Percentiles rank a stretch among this genome's conserved stretches.
Conservation (phyloP, 192 early-diverging fungal genomes). For the Cladochytrium replicatum region DNA sequence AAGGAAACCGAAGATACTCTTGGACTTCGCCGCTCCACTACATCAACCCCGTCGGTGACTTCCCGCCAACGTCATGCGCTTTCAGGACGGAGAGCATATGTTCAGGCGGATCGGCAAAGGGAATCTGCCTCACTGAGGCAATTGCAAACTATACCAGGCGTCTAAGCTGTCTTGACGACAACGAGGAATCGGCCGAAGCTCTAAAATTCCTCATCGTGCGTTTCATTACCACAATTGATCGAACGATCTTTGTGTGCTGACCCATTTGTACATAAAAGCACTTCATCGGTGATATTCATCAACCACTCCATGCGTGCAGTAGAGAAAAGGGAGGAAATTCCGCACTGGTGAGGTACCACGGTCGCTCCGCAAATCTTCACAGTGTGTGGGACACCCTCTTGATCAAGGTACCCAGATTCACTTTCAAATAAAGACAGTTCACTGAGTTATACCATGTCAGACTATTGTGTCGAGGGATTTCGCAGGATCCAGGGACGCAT, state of each 20-base stretch:
- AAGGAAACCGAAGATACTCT: neutral
- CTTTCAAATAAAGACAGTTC: too few relatives aligned
- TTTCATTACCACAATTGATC: too few relatives aligned
- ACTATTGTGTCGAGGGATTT: too few relatives aligned
- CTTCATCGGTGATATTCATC: conserved; percentile 15
- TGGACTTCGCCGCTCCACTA: conserved; percentile 10
- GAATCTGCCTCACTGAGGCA: neutral
- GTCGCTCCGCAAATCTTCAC: conserved; percentile 1
- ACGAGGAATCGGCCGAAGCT: neutral
- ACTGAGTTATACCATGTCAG: too few relatives aligned
- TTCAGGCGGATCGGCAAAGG: neutral
- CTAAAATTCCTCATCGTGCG: conserved; percentile 5
- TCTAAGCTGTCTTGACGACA: neutral
- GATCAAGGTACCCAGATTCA: too few relatives aligned
- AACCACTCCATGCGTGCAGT: conserved; percentile 12
- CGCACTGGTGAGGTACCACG: conserved; percentile 5
- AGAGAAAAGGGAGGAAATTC: conserved; percentile 2
- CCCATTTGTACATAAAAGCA: too few relatives aligned
- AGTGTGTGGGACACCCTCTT: conserved; percentile 4
- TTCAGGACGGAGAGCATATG: neutral
- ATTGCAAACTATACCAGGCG: conserved; percentile 5
- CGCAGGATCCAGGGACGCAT: too few relatives aligned
- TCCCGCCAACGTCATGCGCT: conserved; percentile 1
- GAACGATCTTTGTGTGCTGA: too few relatives aligned
- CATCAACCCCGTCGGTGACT: conserved; percentile 7